Evolutionary conservation across 345 rosid species (phyloP).

Genomic region (Reutealis trisperma): DNA sequence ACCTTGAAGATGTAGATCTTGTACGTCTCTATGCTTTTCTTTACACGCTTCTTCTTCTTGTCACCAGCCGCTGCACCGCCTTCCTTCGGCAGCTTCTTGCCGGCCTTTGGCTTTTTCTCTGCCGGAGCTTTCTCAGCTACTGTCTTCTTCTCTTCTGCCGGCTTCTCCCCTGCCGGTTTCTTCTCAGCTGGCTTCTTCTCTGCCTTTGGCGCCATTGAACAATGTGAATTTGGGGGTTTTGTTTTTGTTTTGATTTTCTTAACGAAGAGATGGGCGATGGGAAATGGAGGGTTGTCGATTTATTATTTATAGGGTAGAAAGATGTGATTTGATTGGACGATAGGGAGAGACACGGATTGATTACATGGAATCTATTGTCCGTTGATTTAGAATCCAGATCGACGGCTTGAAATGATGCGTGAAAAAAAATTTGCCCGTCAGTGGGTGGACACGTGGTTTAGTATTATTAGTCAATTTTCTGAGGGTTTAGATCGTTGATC

Average conservation of each 20-base stretch:
- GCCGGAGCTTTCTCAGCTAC: slow-evolving; percentile 17
- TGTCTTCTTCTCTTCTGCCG: slow-evolving; percentile 20
- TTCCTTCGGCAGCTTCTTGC: slow-evolving; percentile 23
- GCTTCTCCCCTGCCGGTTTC: slow-evolving; percentile 27
- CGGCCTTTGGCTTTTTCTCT: slow-evolving; percentile 25
- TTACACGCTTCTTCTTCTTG: slow-evolving; percentile 19
- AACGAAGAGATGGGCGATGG: neutral
- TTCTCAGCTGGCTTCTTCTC: slow-evolving; percentile 46
- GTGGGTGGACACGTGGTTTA: neutral
- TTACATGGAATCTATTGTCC: neutral
- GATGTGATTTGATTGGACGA: neutral
- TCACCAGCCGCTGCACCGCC: slow-evolving; percentile 16
- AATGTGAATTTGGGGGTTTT: neutral
- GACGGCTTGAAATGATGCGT: neutral
- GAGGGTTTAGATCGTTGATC: slow-evolving; percentile 1
- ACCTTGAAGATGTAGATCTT: slow-evolving; percentile 85
- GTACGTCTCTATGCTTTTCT: slow-evolving; percentile 70
- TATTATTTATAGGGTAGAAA: neutral
- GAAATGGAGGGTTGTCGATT: neutral
- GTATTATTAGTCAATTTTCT: neutral
- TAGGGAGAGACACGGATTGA: slow-evolving; percentile 1
- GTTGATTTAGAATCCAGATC: neutral
- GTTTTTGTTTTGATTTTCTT: no score
- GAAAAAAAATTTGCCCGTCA: neutral
- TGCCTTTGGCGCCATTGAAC: slow-evolving; percentile 51